Evolutionary conservation across 768 basidiomycete genomes (phyloP).

Genomic region (Phylloporus sp.): DNA sequence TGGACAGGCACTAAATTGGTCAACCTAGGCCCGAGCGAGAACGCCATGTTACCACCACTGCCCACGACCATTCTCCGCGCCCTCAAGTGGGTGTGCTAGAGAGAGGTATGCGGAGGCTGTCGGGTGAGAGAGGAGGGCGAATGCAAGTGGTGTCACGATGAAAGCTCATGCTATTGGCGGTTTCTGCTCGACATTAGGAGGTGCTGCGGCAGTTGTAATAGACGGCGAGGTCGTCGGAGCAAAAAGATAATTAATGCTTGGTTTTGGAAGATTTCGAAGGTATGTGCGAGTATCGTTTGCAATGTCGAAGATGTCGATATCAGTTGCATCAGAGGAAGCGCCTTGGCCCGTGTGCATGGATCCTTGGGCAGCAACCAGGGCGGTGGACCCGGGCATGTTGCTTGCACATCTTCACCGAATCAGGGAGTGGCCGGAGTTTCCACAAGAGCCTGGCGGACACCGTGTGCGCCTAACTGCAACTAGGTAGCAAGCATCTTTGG

Average conservation of each 20-base stretch:
- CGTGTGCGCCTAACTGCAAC: too few species aligned
- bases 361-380: slow-evolving; percentile 2
- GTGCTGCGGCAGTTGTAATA: neutral
- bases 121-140: neutral
- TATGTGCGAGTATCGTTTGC: neutral
- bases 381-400: neutral
- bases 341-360: too few species aligned
- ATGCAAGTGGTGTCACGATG: neutral
- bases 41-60: neutral
- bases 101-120: neutral
- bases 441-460: neutral
- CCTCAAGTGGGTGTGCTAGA: neutral
- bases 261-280: neutral
- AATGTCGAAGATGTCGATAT: neutral
- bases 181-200: neutral
- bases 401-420: neutral
- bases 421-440: neutral
- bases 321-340: too few species aligned
- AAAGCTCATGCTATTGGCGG: neutral
- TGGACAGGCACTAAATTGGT: neutral
- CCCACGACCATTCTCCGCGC: neutral
- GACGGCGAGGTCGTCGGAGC: neutral
- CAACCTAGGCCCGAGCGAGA: neutral
- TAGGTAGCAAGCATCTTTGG: too few species aligned
- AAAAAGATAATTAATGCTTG: neutral